Evolutionary conservation across 2,329 filamentous ascomycete species (phyloP).

Genomic region (Penicillium sp.): DNA sequence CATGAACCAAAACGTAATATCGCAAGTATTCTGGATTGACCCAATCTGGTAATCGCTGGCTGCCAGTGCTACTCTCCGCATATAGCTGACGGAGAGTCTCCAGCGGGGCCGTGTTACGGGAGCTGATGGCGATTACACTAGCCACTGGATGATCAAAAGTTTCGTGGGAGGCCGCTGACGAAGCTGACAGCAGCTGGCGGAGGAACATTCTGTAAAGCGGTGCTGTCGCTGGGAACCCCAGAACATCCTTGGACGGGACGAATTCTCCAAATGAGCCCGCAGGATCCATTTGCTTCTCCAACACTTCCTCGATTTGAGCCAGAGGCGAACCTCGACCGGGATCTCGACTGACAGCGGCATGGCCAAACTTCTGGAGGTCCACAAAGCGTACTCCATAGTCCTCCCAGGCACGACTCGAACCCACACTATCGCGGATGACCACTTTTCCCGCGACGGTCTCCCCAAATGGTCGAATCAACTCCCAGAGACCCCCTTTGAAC

Average conservation of each 20-base stretch:
- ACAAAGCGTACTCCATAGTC: slow-evolving; percentile 88
- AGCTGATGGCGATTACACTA: slow-evolving; percentile 91
- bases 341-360: slow-evolving; percentile 32
- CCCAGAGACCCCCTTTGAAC: slow-evolving; percentile 72
- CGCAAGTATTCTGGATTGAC: slow-evolving; percentile 86
- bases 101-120: slow-evolving; percentile 73
- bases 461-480: slow-evolving; percentile 83
- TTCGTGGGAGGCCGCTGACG: slow-evolving; percentile 76
- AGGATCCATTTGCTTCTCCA: slow-evolving; percentile 71
- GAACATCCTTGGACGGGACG: slow-evolving; percentile 27
- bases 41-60: slow-evolving; percentile 70
- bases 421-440: slow-evolving; percentile 82
- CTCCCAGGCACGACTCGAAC: slow-evolving; percentile 74
- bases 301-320: slow-evolving; percentile 68
- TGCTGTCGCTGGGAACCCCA: slow-evolving; percentile 48
- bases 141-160: slow-evolving; percentile 93
- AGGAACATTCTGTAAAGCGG: slow-evolving; percentile 83
- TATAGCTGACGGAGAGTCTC: slow-evolving; percentile 82
- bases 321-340: slow-evolving; percentile 35
- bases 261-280: slow-evolving; percentile 48
- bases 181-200: slow-evolving; percentile 70
- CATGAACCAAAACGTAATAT: slow-evolving; percentile 94
- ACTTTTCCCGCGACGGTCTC: slow-evolving; percentile 83
- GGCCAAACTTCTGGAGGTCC: slow-evolving; percentile 50
- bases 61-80: slow-evolving; percentile 71